Percentiles rank a stretch among this genome's conserved stretches.
Conservation (phyloP, 2,329 filamentous ascomycete genomes). For the Zarea fungicola region DNA sequence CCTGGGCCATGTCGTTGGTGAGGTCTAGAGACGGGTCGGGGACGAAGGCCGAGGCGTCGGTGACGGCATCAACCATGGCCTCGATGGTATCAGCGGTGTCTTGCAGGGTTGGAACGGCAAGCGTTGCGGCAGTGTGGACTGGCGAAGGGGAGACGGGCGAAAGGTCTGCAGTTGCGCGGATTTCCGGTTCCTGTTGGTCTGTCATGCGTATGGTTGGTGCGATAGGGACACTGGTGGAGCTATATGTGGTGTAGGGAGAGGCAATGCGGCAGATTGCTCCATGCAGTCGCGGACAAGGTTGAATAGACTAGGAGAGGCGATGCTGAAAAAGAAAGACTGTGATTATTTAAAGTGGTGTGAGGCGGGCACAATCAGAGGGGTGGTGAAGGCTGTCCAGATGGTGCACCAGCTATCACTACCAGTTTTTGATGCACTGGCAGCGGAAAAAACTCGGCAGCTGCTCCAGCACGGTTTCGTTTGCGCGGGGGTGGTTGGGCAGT, state of each 20-base stretch:
- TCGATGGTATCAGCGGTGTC: conserved; percentile 47
- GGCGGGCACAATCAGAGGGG: too few species aligned
- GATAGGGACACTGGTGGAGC: conserved; percentile 9
- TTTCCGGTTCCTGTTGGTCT: conserved; percentile 34
- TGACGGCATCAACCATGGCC: conserved; percentile 38
- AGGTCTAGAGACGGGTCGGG: conserved; percentile 27
- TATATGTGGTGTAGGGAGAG: conserved; percentile 3
- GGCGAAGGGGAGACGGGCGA: conserved; percentile 47
- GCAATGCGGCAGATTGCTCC: conserved; percentile 2
- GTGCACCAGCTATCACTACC: too few species aligned
- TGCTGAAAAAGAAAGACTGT: not conserved
- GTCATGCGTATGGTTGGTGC: conserved; percentile 5
- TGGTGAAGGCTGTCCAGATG: too few species aligned
- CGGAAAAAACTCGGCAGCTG: too few species aligned
- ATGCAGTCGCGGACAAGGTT: conserved; percentile 3
- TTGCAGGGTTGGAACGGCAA: conserved; percentile 46
- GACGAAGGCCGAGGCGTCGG: conserved; percentile 24
- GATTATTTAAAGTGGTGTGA: too few species aligned
- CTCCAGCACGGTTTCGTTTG: too few species aligned
- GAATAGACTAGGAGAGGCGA: not conserved
- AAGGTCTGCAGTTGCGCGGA: conserved; percentile 49
- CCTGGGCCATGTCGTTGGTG: conserved; percentile 27
- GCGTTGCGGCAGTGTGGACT: conserved; percentile 40
- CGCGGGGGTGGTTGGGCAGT: too few species aligned
- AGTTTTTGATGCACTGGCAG: too few species aligned